A percentile compares a stretch with the other conserved stretches of the same genome.
These are phyloP conservation scores for Paracorniculantispora psalliotae DNA, from an alignment of 2,329 filamentous ascomycete genomes.

Conservation along the genomic window DNA sequence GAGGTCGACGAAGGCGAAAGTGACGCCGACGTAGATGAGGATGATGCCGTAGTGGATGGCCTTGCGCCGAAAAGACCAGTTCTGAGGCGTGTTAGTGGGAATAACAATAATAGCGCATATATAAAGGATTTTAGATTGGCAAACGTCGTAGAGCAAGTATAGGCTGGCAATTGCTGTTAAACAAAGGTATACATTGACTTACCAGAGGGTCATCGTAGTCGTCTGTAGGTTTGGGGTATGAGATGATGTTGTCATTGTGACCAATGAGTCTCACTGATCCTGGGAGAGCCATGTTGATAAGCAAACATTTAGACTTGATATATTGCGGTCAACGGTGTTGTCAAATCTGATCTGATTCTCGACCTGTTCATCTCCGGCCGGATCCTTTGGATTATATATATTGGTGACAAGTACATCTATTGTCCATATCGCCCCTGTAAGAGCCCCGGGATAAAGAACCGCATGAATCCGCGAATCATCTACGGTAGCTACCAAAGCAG, in stretches of 20 bases:
- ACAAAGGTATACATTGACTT: neutral
- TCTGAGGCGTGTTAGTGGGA: neutral
- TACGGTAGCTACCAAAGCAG: neutral
- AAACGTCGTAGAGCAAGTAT: too few species aligned
- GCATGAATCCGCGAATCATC: neutral
- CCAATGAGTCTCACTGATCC: neutral
- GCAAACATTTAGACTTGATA: too few species aligned
- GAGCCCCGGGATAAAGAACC: too few species aligned
- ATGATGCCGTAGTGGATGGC: conserved; percentile 1
- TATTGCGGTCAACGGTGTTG: too few species aligned
- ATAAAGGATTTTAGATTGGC: too few species aligned
- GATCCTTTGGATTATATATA: too few species aligned
- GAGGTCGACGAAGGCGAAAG: conserved; percentile 1
- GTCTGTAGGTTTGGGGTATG: conserved; percentile 7
- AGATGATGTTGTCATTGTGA: neutral
- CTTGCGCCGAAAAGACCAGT: conserved; percentile 6
- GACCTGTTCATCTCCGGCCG: too few species aligned
- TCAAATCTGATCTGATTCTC: too few species aligned
- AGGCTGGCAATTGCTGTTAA: too few species aligned
- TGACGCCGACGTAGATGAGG: conserved; percentile 1
- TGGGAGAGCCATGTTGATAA: neutral
- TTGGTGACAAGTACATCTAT: too few species aligned
- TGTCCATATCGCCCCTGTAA: too few species aligned
- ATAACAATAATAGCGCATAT: too few species aligned
- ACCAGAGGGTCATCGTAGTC: conserved; percentile 9